Evolutionary conservation across 306 rosid species (phyloP).

Genomic region (Sesbania bispinosa): DNA sequence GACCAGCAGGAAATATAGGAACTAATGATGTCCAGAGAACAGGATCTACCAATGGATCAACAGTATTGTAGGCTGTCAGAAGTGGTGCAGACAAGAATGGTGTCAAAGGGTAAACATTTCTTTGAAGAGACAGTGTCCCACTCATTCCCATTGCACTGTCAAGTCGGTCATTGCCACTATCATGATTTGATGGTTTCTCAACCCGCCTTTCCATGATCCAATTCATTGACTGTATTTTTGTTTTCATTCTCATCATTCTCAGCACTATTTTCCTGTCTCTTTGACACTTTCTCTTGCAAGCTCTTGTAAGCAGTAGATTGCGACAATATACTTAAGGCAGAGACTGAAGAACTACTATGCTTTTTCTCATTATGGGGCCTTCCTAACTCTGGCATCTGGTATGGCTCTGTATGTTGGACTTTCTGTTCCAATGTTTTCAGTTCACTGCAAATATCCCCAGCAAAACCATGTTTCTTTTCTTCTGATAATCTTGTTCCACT

Average conservation of each 20-base stretch:
- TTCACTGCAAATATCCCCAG: constrained; percentile 70
- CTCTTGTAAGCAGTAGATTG: constrained; percentile 89
- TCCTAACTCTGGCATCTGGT: constrained; percentile 87
- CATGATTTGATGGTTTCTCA: constrained; percentile 66
- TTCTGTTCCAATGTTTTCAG: constrained; percentile 74
- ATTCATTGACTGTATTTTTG: constrained; percentile 62
- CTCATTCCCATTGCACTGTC: constrained; percentile 66
- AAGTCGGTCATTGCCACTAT: constrained; percentile 43
- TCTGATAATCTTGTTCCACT: constrained; percentile 62
- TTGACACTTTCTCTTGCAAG: constrained; percentile 81
- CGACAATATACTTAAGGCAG: constrained; percentile 88
- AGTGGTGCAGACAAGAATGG: constrained; percentile 86
- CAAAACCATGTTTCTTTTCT: constrained; percentile 55
- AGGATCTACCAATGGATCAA: constrained; percentile 83
- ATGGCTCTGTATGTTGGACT: constrained; percentile 74
- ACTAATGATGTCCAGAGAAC: constrained; percentile 85
- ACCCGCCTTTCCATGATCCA: constrained; percentile 84
- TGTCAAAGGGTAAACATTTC: constrained; percentile 66
- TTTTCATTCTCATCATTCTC: constrained; percentile 84
- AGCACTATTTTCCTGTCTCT: constrained; percentile 49
- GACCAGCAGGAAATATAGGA: constrained; percentile 71
- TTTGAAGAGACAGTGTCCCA: constrained; percentile 78
- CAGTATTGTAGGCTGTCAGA: constrained; percentile 67
- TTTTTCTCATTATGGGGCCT: constrained; percentile 47
- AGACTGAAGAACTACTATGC: constrained; percentile 49